These are phyloP conservation scores for Coelastrella sp. DNA, from an alignment of 139 green algal genomes.

Conservation along the genomic window DNA sequence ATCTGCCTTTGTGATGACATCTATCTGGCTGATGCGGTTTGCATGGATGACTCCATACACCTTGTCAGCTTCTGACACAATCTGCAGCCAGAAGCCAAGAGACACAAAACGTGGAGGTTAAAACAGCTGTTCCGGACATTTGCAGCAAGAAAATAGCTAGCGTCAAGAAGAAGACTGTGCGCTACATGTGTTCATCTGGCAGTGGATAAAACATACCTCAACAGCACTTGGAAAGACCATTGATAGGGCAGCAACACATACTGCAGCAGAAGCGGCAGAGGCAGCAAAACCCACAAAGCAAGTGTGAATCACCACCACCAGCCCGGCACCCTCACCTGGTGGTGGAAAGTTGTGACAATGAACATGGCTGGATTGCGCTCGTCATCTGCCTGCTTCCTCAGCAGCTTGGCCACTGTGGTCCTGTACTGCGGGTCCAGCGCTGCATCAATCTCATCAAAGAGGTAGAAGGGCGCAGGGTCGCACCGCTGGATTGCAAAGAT, in stretches of 20 bases:
- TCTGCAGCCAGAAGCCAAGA: constrained; percentile 21
- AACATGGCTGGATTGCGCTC: constrained; percentile 90
- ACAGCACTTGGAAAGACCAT: not conserved
- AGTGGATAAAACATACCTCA: too few species aligned
- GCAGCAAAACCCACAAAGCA: too few species aligned
- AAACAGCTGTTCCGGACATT: not conserved
- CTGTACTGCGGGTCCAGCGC: constrained; percentile 96
- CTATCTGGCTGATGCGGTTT: constrained; percentile 74
- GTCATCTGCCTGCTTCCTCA: constrained; percentile 81
- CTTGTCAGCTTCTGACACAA: constrained; percentile 72
- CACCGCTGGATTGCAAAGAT: constrained; percentile 99
- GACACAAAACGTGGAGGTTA: not conserved
- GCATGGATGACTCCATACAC: constrained; percentile 93
- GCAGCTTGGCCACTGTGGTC: constrained; percentile 85
- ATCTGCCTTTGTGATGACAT: constrained; percentile 72
- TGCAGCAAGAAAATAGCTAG: too few species aligned
- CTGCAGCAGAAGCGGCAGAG: not conserved
- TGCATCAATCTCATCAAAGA: constrained; percentile 99
- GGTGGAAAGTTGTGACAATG: constrained; percentile 98
- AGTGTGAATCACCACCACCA: too few species aligned
- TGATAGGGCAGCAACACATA: not conserved
- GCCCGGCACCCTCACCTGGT: constrained; percentile 71
- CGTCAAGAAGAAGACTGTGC: too few species aligned
- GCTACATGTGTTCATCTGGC: too few species aligned
- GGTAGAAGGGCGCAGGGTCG: constrained; percentile 98